Conservation (phyloP, 1,139 yeast species). For the Saccharomyces hybrid region DNA sequence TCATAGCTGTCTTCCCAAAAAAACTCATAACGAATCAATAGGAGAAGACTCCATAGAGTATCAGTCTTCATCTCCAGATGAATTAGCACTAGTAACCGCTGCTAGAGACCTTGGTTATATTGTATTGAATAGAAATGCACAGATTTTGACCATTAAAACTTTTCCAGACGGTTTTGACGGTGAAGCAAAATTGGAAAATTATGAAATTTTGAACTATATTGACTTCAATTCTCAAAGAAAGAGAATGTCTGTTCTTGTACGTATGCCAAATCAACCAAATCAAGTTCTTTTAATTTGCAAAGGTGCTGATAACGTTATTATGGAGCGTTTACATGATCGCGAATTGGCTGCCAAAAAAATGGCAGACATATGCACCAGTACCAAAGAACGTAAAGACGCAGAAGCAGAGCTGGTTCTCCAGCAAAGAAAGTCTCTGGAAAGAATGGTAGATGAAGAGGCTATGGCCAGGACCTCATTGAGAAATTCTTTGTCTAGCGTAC, state of each 20-base stretch:
- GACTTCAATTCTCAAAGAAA: conserved; percentile 86
- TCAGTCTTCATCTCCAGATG: conserved; percentile 96
- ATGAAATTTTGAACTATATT: conserved; percentile 67
- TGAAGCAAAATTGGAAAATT: conserved; percentile 57
- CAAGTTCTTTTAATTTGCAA: conserved; percentile 75
- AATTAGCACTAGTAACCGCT: conserved; percentile 84
- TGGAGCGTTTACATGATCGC: conserved; percentile 59
- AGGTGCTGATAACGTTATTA: conserved; percentile 92
- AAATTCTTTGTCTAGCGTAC: conserved; percentile 12
- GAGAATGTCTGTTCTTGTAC: conserved; percentile 85
- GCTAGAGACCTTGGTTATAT: conserved; percentile 92
- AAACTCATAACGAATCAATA: conserved; percentile 27
- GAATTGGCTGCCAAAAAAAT: conserved; percentile 57
- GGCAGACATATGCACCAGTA: conserved; percentile 50
- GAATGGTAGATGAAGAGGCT: conserved; percentile 18
- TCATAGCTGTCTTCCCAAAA: conserved; percentile 80
- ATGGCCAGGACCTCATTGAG: conserved; percentile 16
- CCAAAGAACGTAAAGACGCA: conserved; percentile 58
- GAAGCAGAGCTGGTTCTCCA: conserved; percentile 77
- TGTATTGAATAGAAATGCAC: conserved; percentile 59
- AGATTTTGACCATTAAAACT: conserved; percentile 56
- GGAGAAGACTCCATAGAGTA: conserved; percentile 53
- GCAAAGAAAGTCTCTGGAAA: conserved; percentile 36
- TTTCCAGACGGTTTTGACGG: conserved; percentile 76
- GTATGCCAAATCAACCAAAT: conserved; percentile 58